Evolutionary conservation across 805 yeast genomes (phyloP).

Genomic region (Starmerella sp.): DNA sequence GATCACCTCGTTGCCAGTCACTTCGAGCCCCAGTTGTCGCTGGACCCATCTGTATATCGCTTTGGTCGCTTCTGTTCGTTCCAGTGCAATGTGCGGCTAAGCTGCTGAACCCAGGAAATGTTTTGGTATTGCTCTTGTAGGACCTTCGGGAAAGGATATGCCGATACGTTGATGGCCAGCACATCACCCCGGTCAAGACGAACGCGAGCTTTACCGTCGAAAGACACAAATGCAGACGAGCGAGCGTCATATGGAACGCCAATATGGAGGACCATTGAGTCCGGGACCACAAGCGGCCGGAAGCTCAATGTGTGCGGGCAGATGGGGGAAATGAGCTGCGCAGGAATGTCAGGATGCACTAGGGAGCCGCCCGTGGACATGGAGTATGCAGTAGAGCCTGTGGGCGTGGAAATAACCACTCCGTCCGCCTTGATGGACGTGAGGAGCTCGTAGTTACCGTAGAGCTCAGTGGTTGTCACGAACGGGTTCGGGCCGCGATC

Average conservation of each 20-base stretch:
- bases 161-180: slow-evolving; percentile 72
- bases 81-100: slow-evolving; percentile 72
- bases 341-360: slow-evolving; percentile 88
- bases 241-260: slow-evolving; percentile 74
- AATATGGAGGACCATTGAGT: slow-evolving; percentile 74
- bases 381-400: slow-evolving; percentile 94
- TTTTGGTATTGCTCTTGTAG: slow-evolving; percentile 37
- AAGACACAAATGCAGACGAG: slow-evolving; percentile 92
- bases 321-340: slow-evolving; percentile 86
- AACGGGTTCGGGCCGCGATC: slow-evolving; percentile 93
- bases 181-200: slow-evolving; percentile 77
- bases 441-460: slow-evolving; percentile 72
- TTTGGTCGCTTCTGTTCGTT: slow-evolving; percentile 82
- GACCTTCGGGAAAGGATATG: slow-evolving; percentile 90
- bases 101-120: slow-evolving; percentile 79
- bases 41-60: slow-evolving; percentile 26
- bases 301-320: slow-evolving; percentile 93
- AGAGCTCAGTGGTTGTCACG: slow-evolving; percentile 77
- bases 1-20: too few relatives aligned
- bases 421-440: slow-evolving; percentile 95
- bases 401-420: slow-evolving; percentile 81
- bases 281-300: slow-evolving; percentile 85
- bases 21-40: slow-evolving; percentile 3
- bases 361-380: slow-evolving; percentile 90
- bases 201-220: slow-evolving; percentile 83